These are phyloP conservation scores for Phytophthora tentaculata DNA, from an alignment of 352 stramenopile species.

Conservation along the genomic window DNA sequence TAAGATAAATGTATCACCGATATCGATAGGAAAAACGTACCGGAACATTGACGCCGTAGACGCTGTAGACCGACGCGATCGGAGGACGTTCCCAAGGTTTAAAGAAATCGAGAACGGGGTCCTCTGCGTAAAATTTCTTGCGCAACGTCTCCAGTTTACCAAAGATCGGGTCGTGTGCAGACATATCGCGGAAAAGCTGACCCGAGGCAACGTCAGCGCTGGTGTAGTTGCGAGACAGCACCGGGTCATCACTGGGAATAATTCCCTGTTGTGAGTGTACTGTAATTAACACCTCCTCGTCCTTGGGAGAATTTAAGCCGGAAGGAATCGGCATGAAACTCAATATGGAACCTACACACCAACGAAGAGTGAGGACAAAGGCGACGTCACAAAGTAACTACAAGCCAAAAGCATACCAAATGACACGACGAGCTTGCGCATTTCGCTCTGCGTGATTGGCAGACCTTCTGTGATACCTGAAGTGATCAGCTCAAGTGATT, in stretches of 20 bases:
- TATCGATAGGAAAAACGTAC: slow-evolving; percentile 31
- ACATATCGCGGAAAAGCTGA: slow-evolving; percentile 76
- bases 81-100: slow-evolving; percentile 71
- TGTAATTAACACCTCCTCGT: slow-evolving; percentile 63
- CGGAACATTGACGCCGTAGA: slow-evolving; percentile 82
- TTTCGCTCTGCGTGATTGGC: slow-evolving; percentile 65
- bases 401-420: slow-evolving; percentile 54
- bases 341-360: slow-evolving; percentile 62
- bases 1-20: background rate
- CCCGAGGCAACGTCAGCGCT: slow-evolving; percentile 72
- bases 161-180: slow-evolving; percentile 65
- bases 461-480: slow-evolving; percentile 71
- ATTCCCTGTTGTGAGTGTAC: slow-evolving; percentile 47
- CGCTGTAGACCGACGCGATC: slow-evolving; percentile 74
- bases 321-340: slow-evolving; percentile 78
- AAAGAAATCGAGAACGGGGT: slow-evolving; percentile 66
- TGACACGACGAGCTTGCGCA: slow-evolving; percentile 74
- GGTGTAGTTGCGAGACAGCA: slow-evolving; percentile 60
- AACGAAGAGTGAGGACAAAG: background rate
- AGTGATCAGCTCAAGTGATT: slow-evolving; percentile 72
- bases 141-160: slow-evolving; percentile 62
- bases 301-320: slow-evolving; percentile 47
- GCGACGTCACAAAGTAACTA: background rate
- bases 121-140: slow-evolving; percentile 69
- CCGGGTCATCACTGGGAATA: slow-evolving; percentile 19